Percentiles rank a stretch among this genome's conserved stretches.
Conservation (phyloP, 176 grass and related monocot genomes). For the Aegilops tauschii region DNA sequence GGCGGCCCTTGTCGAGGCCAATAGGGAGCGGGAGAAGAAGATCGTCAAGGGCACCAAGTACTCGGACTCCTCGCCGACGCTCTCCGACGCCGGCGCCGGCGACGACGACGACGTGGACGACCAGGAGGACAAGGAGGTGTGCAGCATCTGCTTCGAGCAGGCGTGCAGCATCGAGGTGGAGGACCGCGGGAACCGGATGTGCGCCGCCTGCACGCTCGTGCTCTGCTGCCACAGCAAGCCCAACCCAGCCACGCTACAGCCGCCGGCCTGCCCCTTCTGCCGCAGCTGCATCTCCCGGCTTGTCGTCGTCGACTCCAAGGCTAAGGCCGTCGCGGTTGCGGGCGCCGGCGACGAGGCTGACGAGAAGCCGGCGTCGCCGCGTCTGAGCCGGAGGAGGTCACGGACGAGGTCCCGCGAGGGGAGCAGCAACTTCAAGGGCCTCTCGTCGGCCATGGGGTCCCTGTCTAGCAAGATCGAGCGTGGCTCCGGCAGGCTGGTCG, state of each 20-base stretch:
- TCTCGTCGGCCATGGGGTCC: constrained; percentile 43
- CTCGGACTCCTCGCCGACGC: constrained; percentile 37
- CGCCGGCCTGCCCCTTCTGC: constrained; percentile 90
- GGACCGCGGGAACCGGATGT: constrained; percentile 95
- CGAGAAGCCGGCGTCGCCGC: not conserved
- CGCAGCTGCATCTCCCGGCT: constrained; percentile 75
- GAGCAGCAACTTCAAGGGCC: constrained; percentile 71
- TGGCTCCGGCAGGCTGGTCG: constrained; percentile 15
- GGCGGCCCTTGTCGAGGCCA: constrained; percentile 61
- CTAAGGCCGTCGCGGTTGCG: not conserved
- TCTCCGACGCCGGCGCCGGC: constrained; percentile 16
- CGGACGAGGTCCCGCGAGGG: constrained; percentile 46
- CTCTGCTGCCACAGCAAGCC: constrained; percentile 95
- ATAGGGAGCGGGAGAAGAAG: constrained; percentile 59
- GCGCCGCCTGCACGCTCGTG: constrained; percentile 80
- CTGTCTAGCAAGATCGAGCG: constrained; percentile 47
- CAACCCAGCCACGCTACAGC: constrained; percentile 45
- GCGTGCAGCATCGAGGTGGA: constrained; percentile 79
- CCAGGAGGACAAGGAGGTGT: constrained; percentile 42
- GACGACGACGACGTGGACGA: constrained; percentile 35
- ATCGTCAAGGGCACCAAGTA: constrained; percentile 52
- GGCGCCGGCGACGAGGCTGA: constrained; percentile 20
- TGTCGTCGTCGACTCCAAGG: constrained; percentile 43
- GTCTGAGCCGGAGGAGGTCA: constrained; percentile 39
- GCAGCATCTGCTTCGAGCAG: constrained; percentile 96